These are phyloP conservation scores for Tarenaya hassleriana DNA, from an alignment of 345 rosid species.

Conservation along the genomic window DNA sequence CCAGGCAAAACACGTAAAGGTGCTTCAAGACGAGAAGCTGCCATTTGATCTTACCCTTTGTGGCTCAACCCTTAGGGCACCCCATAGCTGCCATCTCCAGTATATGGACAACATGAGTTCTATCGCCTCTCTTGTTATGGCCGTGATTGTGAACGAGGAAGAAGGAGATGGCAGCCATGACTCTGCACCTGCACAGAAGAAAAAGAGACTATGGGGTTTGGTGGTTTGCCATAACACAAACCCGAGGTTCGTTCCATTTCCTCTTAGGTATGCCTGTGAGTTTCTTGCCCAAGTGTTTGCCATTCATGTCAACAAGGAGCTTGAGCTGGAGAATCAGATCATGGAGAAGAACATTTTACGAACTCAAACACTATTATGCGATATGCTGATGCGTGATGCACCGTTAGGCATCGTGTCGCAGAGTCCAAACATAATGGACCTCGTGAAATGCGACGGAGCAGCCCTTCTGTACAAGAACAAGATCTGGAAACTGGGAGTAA, in stretches of 20 bases:
- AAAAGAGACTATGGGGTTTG: conserved; percentile 91
- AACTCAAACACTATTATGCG: conserved; percentile 87
- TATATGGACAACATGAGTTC: conserved; percentile 96
- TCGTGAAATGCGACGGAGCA: conserved; percentile 94
- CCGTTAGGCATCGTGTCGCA: conserved; percentile 84
- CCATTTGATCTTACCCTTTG: conserved; percentile 73
- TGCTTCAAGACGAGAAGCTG: conserved; percentile 88
- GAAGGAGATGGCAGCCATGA: conserved; percentile 47
- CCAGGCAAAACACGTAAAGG: conserved; percentile 73
- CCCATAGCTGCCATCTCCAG: conserved; percentile 84
- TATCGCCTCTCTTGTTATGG: conserved; percentile 93
- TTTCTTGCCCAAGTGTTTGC: conserved; percentile 93
- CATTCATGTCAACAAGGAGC: conserved; percentile 83
- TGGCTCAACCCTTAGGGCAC: conserved; percentile 93
- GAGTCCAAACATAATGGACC: conserved; percentile 85
- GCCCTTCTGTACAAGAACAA: conserved; percentile 66
- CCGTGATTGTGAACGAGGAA: conserved; percentile 76
- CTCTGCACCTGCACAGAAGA: conserved; percentile 51
- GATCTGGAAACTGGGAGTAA: conserved; percentile 58
- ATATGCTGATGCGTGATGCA: conserved; percentile 93
- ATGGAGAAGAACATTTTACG: conserved; percentile 84
- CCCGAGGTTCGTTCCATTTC: conserved; percentile 93
- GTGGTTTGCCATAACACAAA: conserved; percentile 86
- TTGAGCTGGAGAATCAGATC: conserved; percentile 75
- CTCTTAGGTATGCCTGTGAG: conserved; percentile 94